Conservation (phyloP, 192 early-diverging fungal genomes). For the Thamnidium elegans region DNA sequence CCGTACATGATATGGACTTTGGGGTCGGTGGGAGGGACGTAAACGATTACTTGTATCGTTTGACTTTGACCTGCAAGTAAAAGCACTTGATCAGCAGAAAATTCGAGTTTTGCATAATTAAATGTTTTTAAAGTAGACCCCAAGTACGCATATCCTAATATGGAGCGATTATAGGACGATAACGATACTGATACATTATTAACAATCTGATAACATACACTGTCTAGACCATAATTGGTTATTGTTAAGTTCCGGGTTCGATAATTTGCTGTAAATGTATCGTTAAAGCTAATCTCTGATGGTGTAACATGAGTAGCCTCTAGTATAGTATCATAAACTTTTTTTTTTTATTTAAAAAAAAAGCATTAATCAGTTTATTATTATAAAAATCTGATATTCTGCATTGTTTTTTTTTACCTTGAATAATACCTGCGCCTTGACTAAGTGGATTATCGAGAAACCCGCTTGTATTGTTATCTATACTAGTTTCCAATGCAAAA, state of each 20-base stretch:
- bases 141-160: neutral
- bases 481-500: constrained; percentile 8
- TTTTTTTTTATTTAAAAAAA: neutral
- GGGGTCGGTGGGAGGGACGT: constrained; percentile 16
- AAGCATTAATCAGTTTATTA: neutral
- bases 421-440: constrained; percentile 57
- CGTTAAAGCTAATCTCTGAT: constrained; percentile 50
- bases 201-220: constrained; percentile 34
- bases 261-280: constrained; percentile 36
- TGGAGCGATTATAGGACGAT: constrained; percentile 29
- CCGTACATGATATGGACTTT: constrained; percentile 38
- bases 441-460: constrained; percentile 26
- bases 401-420: constrained; percentile 20
- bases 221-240: constrained; percentile 36
- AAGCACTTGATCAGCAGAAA: constrained; percentile 20
- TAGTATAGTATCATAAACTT: constrained; percentile 39
- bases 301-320: constrained; percentile 37
- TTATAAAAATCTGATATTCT: too few species aligned
- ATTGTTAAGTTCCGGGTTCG: constrained; percentile 36
- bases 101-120: constrained; percentile 2
- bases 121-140: neutral
- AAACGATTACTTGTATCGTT: constrained; percentile 17
- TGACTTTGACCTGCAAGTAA: constrained; percentile 13
- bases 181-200: constrained; percentile 40
- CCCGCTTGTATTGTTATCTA: neutral